These are phyloP conservation scores for Penicillium egyptiacum DNA, from an alignment of 495 filamentous ascomycete genomes.

Conservation along the genomic window DNA sequence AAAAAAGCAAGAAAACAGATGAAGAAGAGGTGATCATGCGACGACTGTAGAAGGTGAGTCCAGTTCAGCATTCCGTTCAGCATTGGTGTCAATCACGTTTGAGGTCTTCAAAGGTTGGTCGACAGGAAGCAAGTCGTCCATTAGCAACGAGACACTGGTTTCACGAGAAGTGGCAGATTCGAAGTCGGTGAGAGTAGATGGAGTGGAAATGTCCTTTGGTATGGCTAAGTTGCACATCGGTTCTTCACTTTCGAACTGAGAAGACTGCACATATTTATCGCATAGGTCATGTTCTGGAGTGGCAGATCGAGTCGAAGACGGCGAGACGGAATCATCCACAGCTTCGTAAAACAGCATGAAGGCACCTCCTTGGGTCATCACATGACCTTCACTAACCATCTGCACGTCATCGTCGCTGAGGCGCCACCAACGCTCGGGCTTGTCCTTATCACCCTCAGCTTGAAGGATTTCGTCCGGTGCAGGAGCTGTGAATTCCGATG, in stretches of 20 bases:
- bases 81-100: constrained; percentile 3
- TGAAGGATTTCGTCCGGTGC: constrained; percentile 40
- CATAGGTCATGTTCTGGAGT: not conserved
- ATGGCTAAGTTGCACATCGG: constrained; percentile 28
- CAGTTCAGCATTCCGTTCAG: not conserved
- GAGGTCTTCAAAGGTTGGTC: constrained; percentile 7
- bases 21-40: constrained; percentile 10
- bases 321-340: constrained; percentile 18
- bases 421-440: constrained; percentile 67
- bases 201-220: constrained; percentile 34
- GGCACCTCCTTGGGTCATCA: constrained; percentile 75
- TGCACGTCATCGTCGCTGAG: constrained; percentile 83
- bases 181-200: constrained; percentile 33
- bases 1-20: constrained; percentile 9
- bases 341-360: constrained; percentile 97
- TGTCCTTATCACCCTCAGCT: constrained; percentile 41
- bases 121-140: constrained; percentile 10
- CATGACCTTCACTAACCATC: constrained; percentile 68
- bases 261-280: constrained; percentile 4
- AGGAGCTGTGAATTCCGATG: constrained; percentile 33
- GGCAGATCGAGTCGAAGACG: not conserved
- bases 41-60: constrained; percentile 9
- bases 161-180: constrained; percentile 35
- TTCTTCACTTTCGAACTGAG: constrained; percentile 18
- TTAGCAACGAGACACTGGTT: constrained; percentile 31